These are phyloP conservation scores for Chytriomyces sp. DNA, from an alignment of 192 early-diverging fungal species.

Conservation along the genomic window DNA sequence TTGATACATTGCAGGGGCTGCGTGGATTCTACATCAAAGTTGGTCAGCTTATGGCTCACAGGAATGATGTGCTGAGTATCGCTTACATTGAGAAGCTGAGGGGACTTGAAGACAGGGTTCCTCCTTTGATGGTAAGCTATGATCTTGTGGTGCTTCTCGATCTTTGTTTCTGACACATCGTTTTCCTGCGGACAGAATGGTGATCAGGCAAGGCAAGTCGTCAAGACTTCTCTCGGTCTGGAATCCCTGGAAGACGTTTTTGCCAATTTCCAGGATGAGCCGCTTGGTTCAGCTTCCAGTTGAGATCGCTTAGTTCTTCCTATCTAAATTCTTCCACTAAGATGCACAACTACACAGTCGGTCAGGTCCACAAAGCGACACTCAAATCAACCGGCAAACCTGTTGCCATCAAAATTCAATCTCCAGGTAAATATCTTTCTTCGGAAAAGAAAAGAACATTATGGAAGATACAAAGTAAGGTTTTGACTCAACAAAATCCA, in stretches of 20 bases:
- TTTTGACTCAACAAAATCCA: constrained; percentile 4
- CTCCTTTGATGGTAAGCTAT: not conserved
- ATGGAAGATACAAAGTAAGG: too few relatives aligned
- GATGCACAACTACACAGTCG: constrained; percentile 11
- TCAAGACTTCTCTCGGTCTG: constrained; percentile 19
- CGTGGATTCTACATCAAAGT: constrained; percentile 47
- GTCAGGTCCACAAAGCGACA: constrained; percentile 40
- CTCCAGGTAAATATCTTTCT: constrained; percentile 2
- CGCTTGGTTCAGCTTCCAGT: constrained; percentile 39
- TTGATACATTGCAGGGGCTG: constrained; percentile 25
- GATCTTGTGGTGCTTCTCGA: not conserved
- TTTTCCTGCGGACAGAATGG: not conserved
- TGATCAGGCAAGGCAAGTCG: constrained; percentile 11
- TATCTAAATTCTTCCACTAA: not conserved
- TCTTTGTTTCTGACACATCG: not conserved
- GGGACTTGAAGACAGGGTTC: constrained; percentile 30
- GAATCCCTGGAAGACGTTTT: constrained; percentile 30
- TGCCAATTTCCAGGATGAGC: constrained; percentile 30
- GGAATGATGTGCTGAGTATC: constrained; percentile 30
- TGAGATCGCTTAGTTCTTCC: not conserved
- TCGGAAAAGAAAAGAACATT: too few relatives aligned
- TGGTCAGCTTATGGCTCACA: constrained; percentile 33
- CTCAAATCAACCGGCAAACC: constrained; percentile 22
- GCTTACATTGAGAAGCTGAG: constrained; percentile 35
- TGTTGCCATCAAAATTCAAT: constrained; percentile 42